These are phyloP conservation scores for Striga hermonthica DNA, from an alignment of 305 asterid genomes.

Conservation along the genomic window DNA sequence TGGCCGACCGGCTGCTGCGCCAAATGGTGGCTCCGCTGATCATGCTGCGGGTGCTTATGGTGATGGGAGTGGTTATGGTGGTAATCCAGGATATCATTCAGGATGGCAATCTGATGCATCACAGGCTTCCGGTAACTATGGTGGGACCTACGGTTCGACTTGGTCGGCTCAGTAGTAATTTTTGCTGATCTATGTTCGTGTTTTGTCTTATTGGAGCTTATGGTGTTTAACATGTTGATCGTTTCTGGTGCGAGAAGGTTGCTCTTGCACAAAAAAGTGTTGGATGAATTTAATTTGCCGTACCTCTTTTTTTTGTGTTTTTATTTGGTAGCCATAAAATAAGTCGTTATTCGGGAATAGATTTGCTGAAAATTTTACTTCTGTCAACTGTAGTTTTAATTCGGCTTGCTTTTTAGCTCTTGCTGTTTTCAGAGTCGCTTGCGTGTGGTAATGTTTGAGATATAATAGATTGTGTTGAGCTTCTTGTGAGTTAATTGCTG, in stretches of 20 bases:
- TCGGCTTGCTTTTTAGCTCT: constrained; percentile 27
- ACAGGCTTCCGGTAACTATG: constrained; percentile 56
- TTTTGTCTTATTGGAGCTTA: constrained; percentile 31
- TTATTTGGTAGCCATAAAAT: background rate
- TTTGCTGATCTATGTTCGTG: constrained; percentile 20
- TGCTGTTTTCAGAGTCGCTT: constrained; percentile 1
- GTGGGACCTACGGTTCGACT: constrained; percentile 48
- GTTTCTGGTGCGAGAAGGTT: constrained; percentile 42
- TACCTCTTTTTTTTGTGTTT: background rate
- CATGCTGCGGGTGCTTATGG: constrained; percentile 53
- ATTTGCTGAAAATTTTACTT: constrained; percentile 3
- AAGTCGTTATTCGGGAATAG: constrained; percentile 20
- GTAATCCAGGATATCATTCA: constrained; percentile 52
- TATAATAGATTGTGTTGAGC: constrained; percentile 24
- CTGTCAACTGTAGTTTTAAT: constrained; percentile 22
- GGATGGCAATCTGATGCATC: constrained; percentile 78
- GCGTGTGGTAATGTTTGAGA: constrained; percentile 14
- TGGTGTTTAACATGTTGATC: constrained; percentile 28
- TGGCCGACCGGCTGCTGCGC: constrained; percentile 74
- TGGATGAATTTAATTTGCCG: too few relatives aligned
- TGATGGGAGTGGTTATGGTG: constrained; percentile 66
- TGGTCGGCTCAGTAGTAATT: constrained; percentile 55
- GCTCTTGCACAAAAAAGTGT: too few relatives aligned
- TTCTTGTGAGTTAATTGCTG: constrained; percentile 24
- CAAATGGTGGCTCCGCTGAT: constrained; percentile 52